Base-by-base conservation (phyloP, 345 rosid species). In the Salix caprea region DNA sequence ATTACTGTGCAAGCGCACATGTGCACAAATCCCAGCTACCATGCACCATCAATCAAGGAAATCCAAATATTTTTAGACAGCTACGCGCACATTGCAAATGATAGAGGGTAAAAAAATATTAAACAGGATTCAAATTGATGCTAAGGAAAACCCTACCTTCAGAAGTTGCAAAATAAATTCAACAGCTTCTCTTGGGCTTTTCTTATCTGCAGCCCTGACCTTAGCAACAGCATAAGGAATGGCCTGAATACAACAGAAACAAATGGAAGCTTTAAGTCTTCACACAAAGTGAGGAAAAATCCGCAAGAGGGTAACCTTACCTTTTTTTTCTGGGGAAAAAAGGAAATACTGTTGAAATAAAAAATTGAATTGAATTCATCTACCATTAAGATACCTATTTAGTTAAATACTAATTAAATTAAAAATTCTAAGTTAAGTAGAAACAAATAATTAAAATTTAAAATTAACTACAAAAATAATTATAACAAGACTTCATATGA, bases 121-220 rank as follows among this genome's bases (percentile, higher is more conserved):
- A 9, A 46, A 13, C 18, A 10, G 34, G 39, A 60, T 73, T 46
- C 32, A 30, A 58, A 48, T 18, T n/a, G 56, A 42, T 66, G 80
- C 61, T 52, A 65, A 61, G 11, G 56, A 48, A 79, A 77, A 69
- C 70, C 19, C 54, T 81, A 93, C 98, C 98, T 96, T 96, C 76
- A 93, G 80, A 80, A 95, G 98, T 82, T 91, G 98, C 85, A 93
- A 89, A 81, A 95, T 86, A 86, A 95, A 95, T 77, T 95, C 98
- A 81, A 95, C 89, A 78, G 98, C 99, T 90, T 93, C 99, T 79
- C 97, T 88, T 66, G 99, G 98, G 88, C 98, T 95, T 82, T 91
- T 95, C 78, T 84, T 88, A 77, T 95, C 99, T 15, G 89, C 84
- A 73, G 91, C 84, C 81, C 98, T 89, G 73, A 95, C 91, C 89